Evolutionary conservation across 306 rosid genomes (phyloP).

Genomic region (Ziziphus jujuba): DNA sequence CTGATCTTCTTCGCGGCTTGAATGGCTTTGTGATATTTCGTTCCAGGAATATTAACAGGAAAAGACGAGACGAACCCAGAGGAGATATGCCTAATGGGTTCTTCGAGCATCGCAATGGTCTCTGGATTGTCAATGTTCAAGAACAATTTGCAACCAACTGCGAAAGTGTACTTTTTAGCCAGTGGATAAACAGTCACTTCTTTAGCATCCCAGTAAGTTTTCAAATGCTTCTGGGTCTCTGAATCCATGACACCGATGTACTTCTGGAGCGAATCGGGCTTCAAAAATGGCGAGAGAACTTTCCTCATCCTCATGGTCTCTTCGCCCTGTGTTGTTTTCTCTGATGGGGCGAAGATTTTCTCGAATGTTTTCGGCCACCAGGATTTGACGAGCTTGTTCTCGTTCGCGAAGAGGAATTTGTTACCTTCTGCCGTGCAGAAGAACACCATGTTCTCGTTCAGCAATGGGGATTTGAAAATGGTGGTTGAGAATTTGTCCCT

Average conservation of each 20-base stretch:
- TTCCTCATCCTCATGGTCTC: background rate
- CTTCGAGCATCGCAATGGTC: background rate
- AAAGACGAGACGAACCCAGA: constrained; percentile 7
- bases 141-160: constrained; percentile 5
- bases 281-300: background rate
- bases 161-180: background rate
- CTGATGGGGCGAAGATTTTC: background rate
- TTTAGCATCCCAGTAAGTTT: background rate
- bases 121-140: constrained; percentile 1
- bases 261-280: constrained; percentile 13
- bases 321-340: background rate
- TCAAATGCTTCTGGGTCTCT: constrained; percentile 4
- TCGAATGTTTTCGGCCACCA: constrained; percentile 22
- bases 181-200: background rate
- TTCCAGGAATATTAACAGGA: constrained; percentile 27
- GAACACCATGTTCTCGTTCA: background rate
- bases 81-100: background rate
- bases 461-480: constrained; percentile 23
- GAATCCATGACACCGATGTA: constrained; percentile 18
- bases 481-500: constrained; percentile 14
- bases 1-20: background rate
- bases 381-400: constrained; percentile 22
- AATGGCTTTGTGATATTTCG: constrained; percentile 9
- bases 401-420: constrained; percentile 21
- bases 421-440: constrained; percentile 11